These are phyloP conservation scores for Hygrophila difformis DNA, from an alignment of 257 asterid genomes.

Conservation along the genomic window DNA sequence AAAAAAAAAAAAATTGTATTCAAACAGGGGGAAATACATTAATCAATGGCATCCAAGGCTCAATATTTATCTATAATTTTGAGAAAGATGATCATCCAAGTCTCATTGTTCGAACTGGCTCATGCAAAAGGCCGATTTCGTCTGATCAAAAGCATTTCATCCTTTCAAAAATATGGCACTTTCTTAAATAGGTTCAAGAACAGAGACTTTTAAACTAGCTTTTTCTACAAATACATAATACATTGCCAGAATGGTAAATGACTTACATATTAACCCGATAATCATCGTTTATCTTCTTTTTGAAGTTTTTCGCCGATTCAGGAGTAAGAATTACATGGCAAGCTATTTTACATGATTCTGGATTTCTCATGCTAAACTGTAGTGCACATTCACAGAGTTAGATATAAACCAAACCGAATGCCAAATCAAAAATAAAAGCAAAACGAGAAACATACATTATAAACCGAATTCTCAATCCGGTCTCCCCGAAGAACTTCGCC, in stretches of 20 bases:
- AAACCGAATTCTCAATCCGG: conserved; percentile 44
- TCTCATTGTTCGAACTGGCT: too few relatives aligned
- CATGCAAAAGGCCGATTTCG: too few relatives aligned
- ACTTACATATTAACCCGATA: conserved; percentile 43
- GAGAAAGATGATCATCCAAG: too few relatives aligned
- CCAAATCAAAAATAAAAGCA: neutral
- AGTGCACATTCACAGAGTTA: conserved; percentile 8
- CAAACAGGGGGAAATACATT: neutral
- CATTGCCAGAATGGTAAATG: neutral
- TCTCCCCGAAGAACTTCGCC: conserved; percentile 54
- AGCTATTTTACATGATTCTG: conserved; percentile 34
- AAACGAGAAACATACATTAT: conserved; percentile 27
- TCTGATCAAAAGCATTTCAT: neutral
- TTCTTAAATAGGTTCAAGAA: neutral
- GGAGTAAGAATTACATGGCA: conserved; percentile 31
- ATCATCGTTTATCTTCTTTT: conserved; percentile 33
- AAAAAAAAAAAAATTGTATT: neutral
- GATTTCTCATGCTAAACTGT: conserved; percentile 43
- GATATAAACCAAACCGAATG: neutral
- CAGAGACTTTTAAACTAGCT: neutral
- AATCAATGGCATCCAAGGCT: neutral
- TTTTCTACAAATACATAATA: neutral
- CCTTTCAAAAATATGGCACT: neutral
- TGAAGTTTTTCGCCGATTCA: conserved; percentile 27
- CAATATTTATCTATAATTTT: too few relatives aligned